These are phyloP conservation scores for Peniophora sp. DNA, from an alignment of 1,284 basidiomycete species.

Conservation along the genomic window DNA sequence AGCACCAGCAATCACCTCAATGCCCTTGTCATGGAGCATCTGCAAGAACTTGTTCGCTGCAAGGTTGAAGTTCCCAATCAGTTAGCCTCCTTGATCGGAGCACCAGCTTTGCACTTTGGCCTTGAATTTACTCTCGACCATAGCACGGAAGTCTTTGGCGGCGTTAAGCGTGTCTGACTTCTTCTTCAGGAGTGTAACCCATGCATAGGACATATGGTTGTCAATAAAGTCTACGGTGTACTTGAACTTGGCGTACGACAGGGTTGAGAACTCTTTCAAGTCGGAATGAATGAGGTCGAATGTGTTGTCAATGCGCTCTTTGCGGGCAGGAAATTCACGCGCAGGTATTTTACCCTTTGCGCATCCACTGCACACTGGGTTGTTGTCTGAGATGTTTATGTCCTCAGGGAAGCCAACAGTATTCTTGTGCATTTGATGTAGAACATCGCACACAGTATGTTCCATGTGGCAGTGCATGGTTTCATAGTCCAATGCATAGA, in stretches of 20 bases:
- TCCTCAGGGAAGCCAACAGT: slow-evolving; percentile 9
- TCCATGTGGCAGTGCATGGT: slow-evolving; percentile 3
- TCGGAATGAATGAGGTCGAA: slow-evolving; percentile 20
- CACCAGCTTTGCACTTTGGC: neutral
- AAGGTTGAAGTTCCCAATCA: too few relatives aligned
- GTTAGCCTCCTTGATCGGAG: neutral
- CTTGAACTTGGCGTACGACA: slow-evolving; percentile 16
- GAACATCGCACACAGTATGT: slow-evolving; percentile 3
- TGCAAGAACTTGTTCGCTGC: neutral
- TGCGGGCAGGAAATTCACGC: slow-evolving; percentile 7
- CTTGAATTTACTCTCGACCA: neutral
- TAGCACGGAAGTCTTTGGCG: neutral
- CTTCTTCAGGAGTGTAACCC: neutral
- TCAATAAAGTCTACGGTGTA: slow-evolving; percentile 22
- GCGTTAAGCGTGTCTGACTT: neutral
- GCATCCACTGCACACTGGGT: slow-evolving; percentile 16
- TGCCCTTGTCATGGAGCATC: neutral
- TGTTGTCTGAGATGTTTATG: slow-evolving; percentile 6
- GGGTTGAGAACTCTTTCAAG: slow-evolving; percentile 11
- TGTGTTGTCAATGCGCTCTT: slow-evolving; percentile 6
- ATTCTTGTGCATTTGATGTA: slow-evolving; percentile 6
- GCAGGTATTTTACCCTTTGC: slow-evolving; percentile 12
- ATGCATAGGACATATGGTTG: slow-evolving; percentile 15
- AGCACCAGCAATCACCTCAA: neutral
- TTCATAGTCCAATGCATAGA: neutral